These are phyloP conservation scores for Globisporangium cylindrosporum DNA, from an alignment of 352 stramenopile species.

Conservation along the genomic window DNA sequence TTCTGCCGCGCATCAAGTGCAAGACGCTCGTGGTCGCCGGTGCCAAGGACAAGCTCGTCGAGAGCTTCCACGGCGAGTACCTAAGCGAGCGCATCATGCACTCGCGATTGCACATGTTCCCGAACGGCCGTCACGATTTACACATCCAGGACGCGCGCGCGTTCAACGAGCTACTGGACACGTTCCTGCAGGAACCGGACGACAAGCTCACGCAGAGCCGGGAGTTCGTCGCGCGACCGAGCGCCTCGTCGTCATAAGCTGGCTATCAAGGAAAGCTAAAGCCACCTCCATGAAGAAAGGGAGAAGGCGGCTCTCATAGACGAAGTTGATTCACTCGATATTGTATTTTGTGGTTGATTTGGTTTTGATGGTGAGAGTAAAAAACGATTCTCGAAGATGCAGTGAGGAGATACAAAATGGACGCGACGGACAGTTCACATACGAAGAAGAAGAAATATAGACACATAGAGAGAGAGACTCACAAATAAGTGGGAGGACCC, in stretches of 20 bases:
- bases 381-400: neutral
- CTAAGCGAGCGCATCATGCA: slow-evolving; percentile 86
- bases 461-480: slow-evolving; percentile 11
- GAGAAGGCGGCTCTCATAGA: slow-evolving; percentile 7
- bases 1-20: slow-evolving; percentile 68
- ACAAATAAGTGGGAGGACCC: neutral
- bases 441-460: neutral
- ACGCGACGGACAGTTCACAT: neutral
- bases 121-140: slow-evolving; percentile 56
- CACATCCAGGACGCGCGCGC: slow-evolving; percentile 39
- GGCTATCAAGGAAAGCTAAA: neutral
- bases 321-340: slow-evolving; percentile 1
- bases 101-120: slow-evolving; percentile 59
- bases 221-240: slow-evolving; percentile 63
- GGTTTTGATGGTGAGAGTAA: neutral
- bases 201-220: slow-evolving; percentile 83
- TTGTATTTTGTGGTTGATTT: neutral
- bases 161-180: slow-evolving; percentile 63
- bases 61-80: slow-evolving; percentile 74
- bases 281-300: neutral
- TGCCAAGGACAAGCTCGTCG: slow-evolving; percentile 59
- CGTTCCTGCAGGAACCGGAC: slow-evolving; percentile 68
- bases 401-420: neutral
- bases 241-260: neutral
- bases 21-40: slow-evolving; percentile 80